Conservation (phyloP, 345 rosid species). For the Camelina neglecta region DNA sequence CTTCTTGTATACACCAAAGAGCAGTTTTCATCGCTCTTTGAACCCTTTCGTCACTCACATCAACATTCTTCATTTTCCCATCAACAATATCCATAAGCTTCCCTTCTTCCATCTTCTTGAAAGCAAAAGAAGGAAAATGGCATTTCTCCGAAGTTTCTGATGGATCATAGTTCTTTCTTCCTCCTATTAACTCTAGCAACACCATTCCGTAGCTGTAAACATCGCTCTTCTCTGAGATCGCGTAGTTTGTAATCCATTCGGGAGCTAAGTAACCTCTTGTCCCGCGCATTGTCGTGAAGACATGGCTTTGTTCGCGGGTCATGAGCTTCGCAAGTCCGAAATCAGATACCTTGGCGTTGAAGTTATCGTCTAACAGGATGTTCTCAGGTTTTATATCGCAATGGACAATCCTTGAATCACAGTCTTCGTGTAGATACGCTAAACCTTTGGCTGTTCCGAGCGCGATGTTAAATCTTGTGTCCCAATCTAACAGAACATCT, state of each 20-base stretch:
- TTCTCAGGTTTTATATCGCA: slow-evolving; percentile 97
- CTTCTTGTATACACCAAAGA: slow-evolving; percentile 95
- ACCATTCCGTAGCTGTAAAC: slow-evolving; percentile 94
- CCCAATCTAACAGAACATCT: slow-evolving; percentile 65
- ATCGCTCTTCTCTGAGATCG: slow-evolving; percentile 93
- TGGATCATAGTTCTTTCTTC: slow-evolving; percentile 79
- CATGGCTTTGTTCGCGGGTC: slow-evolving; percentile 92
- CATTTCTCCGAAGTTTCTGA: slow-evolving; percentile 71
- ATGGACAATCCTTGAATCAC: slow-evolving; percentile 80
- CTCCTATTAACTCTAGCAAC: slow-evolving; percentile 81
- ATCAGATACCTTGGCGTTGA: slow-evolving; percentile 89
- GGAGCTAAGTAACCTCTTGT: slow-evolving; percentile 96
- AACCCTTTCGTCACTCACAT: slow-evolving; percentile 57
- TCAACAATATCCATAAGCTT: slow-evolving; percentile 71
- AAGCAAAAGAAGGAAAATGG: slow-evolving; percentile 85
- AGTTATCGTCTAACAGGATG: slow-evolving; percentile 78
- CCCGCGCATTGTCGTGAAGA: slow-evolving; percentile 87
- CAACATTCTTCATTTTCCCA: slow-evolving; percentile 50
- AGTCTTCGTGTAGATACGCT: slow-evolving; percentile 91
- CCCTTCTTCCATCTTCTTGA: slow-evolving; percentile 93
- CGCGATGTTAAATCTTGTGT: slow-evolving; percentile 76
- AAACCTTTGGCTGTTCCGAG: slow-evolving; percentile 88
- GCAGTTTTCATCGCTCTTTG: slow-evolving; percentile 69
- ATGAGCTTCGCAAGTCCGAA: slow-evolving; percentile 92
- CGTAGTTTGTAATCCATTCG: slow-evolving; percentile 93